Base-by-base conservation (phyloP, 257 asterid species). In the Capsicum chinense region DNA sequence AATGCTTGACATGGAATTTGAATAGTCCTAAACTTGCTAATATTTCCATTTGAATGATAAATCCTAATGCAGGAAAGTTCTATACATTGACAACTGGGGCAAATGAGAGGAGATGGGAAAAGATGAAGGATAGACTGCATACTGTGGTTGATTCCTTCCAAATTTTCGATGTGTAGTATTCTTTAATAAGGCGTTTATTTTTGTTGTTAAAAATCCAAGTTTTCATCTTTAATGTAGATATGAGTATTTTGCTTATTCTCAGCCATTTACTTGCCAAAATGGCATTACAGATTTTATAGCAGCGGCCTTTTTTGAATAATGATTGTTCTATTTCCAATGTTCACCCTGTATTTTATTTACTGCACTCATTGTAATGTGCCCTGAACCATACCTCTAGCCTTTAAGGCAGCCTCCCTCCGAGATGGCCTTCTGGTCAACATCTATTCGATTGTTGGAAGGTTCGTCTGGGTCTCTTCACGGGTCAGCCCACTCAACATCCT, bases 81-180 rank as follows among this genome's bases (percentile, higher is more conserved):
- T 97, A 91, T 89, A 93, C 98, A 1, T 85, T 93, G 92, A 96
- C 97, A 69, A 95, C 97, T 10, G 97, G 97, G 8, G 92, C 98
- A 21, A 97, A 94, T 68, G 97, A 96, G 91, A 91, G 97, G 92
- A 91, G 98, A 86, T 96, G 98, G 99, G 95, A 83, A 74, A 93
- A 96, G 93, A 93, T 95, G 95, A 94, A 94, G 87, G 98, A 93
- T 52, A 88, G 95, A 62, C 92, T 96, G 84, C 90, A 91, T 68
- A 91, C 97, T 6, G 92, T 96, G 83, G 93, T 93, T 3, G 95
- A 96, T 81, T 94, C 97, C 13, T 96, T 97, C 91, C 90, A 91
- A 85, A 87, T 92, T 68, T 91, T 93, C 92, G 91, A 86, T 70
- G 94, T 93, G 67, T 92, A 54, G 88, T 70, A 19, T 50, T 48